Conservation (phyloP, 2,329 filamentous ascomycete genomes). For the Cladosporium halotolerans region DNA sequence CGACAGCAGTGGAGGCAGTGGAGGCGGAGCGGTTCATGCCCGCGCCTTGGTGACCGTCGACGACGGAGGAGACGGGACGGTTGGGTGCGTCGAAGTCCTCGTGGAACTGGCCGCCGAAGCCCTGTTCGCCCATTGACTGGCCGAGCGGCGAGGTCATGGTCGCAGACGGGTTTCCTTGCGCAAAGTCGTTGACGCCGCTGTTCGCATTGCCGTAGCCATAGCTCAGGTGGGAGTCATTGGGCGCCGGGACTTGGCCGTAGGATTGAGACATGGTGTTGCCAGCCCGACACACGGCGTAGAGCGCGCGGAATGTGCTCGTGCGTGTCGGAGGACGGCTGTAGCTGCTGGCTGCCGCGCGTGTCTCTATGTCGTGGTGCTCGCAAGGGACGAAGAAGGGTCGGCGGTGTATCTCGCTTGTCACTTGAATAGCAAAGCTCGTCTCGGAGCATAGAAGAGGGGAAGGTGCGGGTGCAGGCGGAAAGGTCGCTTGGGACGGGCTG, state of each 20-base stretch:
- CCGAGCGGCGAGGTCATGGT: constrained; percentile 30
- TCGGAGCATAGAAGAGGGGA: background rate
- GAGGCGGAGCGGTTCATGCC: constrained; percentile 58
- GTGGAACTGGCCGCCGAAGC: constrained; percentile 15
- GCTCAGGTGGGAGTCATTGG: constrained; percentile 32
- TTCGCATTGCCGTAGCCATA: constrained; percentile 30
- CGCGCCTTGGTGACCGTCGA: constrained; percentile 43
- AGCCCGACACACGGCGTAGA: background rate
- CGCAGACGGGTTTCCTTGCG: constrained; percentile 29
- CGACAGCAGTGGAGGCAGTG: constrained; percentile 44
- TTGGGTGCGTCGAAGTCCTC: constrained; percentile 65
- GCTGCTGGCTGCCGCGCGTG: too few relatives aligned
- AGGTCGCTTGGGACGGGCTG: background rate
- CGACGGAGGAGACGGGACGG: constrained; percentile 55
- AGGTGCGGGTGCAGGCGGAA: background rate
- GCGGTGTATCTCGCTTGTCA: too few relatives aligned
- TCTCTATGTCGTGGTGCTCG: too few relatives aligned
- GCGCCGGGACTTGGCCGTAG: constrained; percentile 36
- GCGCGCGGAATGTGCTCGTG: constrained; percentile 3
- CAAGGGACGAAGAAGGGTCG: too few relatives aligned
- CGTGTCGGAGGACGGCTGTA: background rate
- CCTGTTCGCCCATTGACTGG: constrained; percentile 31
- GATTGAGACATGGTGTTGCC: constrained; percentile 15
- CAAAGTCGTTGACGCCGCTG: constrained; percentile 33
- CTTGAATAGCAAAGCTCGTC: too few relatives aligned